Conservation (phyloP, 2,329 filamentous ascomycete species). For the Gyromitra esculenta region DNA sequence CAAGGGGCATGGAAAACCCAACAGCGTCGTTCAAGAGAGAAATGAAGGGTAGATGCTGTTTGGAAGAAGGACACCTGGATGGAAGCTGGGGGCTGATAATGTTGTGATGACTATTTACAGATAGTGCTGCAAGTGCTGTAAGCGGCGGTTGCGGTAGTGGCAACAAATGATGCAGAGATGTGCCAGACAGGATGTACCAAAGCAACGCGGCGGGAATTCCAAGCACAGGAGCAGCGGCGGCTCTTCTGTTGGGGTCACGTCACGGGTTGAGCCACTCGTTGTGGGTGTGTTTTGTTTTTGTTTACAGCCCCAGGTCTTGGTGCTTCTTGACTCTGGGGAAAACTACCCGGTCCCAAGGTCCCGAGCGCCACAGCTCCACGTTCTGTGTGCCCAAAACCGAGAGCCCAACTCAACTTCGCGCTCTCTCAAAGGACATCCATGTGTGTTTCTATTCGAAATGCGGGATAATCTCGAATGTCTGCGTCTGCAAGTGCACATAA, state of each 20-base stretch:
- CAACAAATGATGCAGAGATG: constrained; percentile 22
- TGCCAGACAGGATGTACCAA: neutral
- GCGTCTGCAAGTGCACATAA: constrained; percentile 47
- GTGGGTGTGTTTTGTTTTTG: constrained; percentile 10
- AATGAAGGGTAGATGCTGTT: neutral
- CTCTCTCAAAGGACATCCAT: constrained; percentile 20
- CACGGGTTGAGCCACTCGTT: constrained; percentile 40
- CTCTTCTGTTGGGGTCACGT: constrained; percentile 46
- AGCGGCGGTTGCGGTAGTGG: constrained; percentile 24
- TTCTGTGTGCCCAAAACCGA: constrained; percentile 9
- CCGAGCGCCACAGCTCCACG: constrained; percentile 38
- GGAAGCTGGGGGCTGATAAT: constrained; percentile 44
- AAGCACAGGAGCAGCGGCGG: constrained; percentile 9
- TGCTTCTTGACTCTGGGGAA: constrained; percentile 37
- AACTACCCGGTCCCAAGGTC: constrained; percentile 8
- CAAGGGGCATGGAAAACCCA: constrained; percentile 41
- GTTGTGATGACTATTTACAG: constrained; percentile 51
- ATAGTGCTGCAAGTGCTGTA: constrained; percentile 42
- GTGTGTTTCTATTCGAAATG: constrained; percentile 30
- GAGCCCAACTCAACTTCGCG: constrained; percentile 11
- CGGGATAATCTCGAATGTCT: constrained; percentile 42
- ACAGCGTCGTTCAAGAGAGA: constrained; percentile 23
- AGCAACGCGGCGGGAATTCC: constrained; percentile 15
- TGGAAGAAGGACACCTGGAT: constrained; percentile 40
- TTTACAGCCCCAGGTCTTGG: constrained; percentile 19